These are phyloP conservation scores for Syzygium oleosum DNA, from an alignment of 345 rosid genomes.

Conservation along the genomic window DNA sequence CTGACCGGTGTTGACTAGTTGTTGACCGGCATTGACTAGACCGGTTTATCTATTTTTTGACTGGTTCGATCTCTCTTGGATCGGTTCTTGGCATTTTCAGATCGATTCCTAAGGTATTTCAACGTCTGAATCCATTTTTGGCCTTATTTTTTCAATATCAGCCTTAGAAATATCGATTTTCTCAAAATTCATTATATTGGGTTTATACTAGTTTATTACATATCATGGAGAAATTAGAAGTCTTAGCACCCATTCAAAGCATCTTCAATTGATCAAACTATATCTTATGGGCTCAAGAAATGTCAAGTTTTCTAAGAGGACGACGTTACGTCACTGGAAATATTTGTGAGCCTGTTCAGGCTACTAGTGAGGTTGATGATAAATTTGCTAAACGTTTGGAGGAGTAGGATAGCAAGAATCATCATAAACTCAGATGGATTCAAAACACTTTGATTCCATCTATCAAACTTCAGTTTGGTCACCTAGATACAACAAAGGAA, in stretches of 20 bases:
- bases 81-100: not conserved
- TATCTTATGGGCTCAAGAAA: not conserved
- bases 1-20: not conserved
- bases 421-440: not conserved
- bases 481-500: not conserved
- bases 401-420: not conserved
- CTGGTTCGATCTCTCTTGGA: fast-evolving
- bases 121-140: no score
- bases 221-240: not conserved
- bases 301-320: not conserved
- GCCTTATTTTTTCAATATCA: no score
- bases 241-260: not conserved
- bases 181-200: no score
- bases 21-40: not conserved
- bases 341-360: not conserved
- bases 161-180: not conserved
- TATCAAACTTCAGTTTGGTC: not conserved
- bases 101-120: not conserved
- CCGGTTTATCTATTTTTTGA: no score
- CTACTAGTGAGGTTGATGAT: not conserved
- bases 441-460: not conserved
- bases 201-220: not conserved
- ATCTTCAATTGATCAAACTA: not conserved
- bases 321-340: not conserved
- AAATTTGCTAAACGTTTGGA: not conserved